phyloP scores from a whole-genome alignment of 345 rosid genomes.

The Eucalyptus marginata region DNA sequence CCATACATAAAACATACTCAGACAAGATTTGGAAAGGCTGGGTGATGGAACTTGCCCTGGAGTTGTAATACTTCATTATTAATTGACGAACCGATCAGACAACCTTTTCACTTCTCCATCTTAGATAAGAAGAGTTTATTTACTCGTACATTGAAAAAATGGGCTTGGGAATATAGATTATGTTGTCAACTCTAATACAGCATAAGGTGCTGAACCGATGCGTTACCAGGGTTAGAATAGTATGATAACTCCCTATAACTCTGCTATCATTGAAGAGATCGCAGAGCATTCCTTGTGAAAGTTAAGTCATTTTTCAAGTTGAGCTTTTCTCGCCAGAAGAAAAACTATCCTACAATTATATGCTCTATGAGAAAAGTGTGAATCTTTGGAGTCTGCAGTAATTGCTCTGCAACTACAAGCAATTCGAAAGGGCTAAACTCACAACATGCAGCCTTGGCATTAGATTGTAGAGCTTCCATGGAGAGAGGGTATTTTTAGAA shows the following conservation, averaged over 20 bases:
- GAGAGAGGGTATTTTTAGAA: neutral
- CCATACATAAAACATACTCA: slow-evolving; percentile 1
- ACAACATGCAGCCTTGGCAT: neutral
- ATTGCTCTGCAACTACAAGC: neutral
- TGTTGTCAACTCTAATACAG: neutral
- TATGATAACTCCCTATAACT: neutral
- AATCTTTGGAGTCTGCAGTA: neutral
- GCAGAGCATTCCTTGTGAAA: neutral
- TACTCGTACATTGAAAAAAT: neutral
- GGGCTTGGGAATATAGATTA: neutral
- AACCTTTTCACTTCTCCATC: neutral
- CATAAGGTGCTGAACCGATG: neutral
- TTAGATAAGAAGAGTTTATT: neutral
- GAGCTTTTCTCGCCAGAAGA: neutral
- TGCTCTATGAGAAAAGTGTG: neutral
- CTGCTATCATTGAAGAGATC: neutral
- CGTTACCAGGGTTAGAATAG: neutral
- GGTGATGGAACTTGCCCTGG: neutral
- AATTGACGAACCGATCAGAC: neutral
- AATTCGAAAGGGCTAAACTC: neutral
- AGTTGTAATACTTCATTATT: neutral
- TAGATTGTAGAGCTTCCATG: neutral
- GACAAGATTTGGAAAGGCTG: neutral
- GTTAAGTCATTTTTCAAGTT: neutral
- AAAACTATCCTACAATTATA: neutral